Percentiles rank a stretch among this genome's conserved stretches.
phyloP scores from a whole-genome alignment of 2,329 filamentous ascomycete genomes.

The Cladosporium sp. region DNA sequence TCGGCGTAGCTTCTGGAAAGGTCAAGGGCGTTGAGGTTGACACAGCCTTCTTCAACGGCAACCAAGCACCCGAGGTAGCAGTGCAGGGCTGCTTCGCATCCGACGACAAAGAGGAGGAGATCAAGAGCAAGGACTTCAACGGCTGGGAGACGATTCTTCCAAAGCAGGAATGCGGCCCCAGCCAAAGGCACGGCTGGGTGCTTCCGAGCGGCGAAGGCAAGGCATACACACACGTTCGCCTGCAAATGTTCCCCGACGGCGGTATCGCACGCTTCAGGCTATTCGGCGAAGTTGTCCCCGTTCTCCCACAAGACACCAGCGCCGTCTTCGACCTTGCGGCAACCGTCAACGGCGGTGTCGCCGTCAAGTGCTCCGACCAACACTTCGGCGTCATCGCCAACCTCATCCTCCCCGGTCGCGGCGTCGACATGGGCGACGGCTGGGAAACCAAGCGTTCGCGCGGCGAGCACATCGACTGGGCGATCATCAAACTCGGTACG shows the following conservation, averaged over 20 bases:
- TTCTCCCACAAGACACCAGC: constrained; percentile 64
- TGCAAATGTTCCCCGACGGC: constrained; percentile 83
- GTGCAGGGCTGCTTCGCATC: constrained; percentile 70
- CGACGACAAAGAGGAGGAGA: constrained; percentile 60
- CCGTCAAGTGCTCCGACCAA: constrained; percentile 72
- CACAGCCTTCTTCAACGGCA: constrained; percentile 77
- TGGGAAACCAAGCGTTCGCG: constrained; percentile 80
- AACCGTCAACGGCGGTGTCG: constrained; percentile 73
- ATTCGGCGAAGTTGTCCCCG: constrained; percentile 70
- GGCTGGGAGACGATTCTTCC: constrained; percentile 69
- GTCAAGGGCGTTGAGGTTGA: constrained; percentile 74
- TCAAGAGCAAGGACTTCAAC: constrained; percentile 40
- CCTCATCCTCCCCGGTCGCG: constrained; percentile 71
- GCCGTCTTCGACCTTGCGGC: constrained; percentile 72
- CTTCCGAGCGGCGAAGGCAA: constrained; percentile 54
- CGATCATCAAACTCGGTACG: constrained; percentile 69
- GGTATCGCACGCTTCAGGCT: constrained; percentile 77
- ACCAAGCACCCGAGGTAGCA: constrained; percentile 74
- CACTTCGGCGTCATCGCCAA: constrained; percentile 82
- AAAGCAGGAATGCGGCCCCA: constrained; percentile 68
- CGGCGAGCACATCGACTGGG: constrained; percentile 73
- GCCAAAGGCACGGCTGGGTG: constrained; percentile 69
- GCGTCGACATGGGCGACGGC: constrained; percentile 81
- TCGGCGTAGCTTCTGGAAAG: constrained; percentile 63
- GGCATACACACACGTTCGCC: constrained; percentile 71